Percentiles rank a stretch among this genome's conserved stretches.
Evolutionary conservation across 352 stramenopile species (phyloP).

Genomic region (Phytophthora cajani): DNA sequence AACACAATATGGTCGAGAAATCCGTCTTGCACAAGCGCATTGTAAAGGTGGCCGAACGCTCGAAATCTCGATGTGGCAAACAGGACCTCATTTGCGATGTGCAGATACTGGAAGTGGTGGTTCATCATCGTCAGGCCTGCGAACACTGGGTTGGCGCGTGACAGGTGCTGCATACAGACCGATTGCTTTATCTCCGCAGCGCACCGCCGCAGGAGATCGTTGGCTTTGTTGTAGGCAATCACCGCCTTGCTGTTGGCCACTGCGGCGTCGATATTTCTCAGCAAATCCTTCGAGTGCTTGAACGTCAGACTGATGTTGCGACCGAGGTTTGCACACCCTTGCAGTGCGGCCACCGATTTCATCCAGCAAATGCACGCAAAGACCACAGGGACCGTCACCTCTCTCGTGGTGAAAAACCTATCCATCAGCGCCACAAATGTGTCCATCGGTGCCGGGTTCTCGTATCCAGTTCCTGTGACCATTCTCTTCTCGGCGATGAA

Average conservation of each 20-base stretch:
- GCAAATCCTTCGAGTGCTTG: conserved; percentile 19
- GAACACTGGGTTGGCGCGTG: conserved; percentile 28
- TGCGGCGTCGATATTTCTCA: neutral
- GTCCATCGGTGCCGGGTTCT: neutral
- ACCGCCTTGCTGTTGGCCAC: neutral
- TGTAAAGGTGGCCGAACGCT: conserved; percentile 36
- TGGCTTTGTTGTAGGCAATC: neutral
- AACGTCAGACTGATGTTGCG: conserved; percentile 22
- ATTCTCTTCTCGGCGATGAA: neutral
- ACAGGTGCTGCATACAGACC: neutral
- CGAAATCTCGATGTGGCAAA: conserved; percentile 24
- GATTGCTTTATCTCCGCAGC: neutral
- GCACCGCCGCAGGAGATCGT: conserved; percentile 3
- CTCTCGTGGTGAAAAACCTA: conserved; percentile 24
- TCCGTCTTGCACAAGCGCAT: conserved; percentile 23
- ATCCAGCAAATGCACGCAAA: conserved; percentile 37
- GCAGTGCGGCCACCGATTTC: conserved; percentile 25
- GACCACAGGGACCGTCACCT: conserved; percentile 25
- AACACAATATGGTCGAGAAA: conserved; percentile 24
- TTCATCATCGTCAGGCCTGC: conserved; percentile 33
- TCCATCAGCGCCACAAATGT: conserved; percentile 17
- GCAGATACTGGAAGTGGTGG: conserved; percentile 25
- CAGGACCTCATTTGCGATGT: conserved; percentile 16
- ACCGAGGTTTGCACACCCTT: conserved; percentile 17
- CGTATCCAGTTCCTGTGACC: neutral